A percentile compares a stretch with the other conserved stretches of the same genome.
These are phyloP conservation scores for Colletotrichum tropicale DNA, from an alignment of 2,329 filamentous ascomycete genomes.

Conservation along the genomic window DNA sequence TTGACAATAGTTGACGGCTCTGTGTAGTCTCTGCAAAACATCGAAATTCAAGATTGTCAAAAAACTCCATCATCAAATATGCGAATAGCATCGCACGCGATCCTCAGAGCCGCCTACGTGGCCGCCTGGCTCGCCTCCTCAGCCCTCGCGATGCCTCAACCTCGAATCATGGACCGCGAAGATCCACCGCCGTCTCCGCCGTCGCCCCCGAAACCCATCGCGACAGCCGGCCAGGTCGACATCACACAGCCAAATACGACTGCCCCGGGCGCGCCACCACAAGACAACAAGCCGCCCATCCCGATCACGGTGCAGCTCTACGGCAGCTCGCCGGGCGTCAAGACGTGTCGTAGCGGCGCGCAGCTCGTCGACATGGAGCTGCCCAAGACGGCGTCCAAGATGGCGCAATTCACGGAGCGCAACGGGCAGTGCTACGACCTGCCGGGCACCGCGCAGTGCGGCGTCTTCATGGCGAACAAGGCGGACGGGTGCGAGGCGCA, in stretches of 20 bases:
- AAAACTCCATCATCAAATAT: neutral
- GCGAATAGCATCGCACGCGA: neutral
- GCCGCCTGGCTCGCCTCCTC: conserved; percentile 1
- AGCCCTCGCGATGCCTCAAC: neutral
- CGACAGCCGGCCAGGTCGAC: conserved; percentile 7
- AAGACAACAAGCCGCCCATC: neutral
- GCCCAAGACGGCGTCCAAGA: neutral
- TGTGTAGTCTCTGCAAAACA: neutral
- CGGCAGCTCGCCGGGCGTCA: conserved; percentile 6
- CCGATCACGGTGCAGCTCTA: conserved; percentile 13
- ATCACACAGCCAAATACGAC: neutral
- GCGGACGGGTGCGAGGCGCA: conserved; percentile 18
- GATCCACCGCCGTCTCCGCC: neutral
- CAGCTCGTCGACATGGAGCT: neutral
- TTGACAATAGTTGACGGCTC: neutral
- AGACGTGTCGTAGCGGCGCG: conserved; percentile 10
- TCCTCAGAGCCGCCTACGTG: neutral
- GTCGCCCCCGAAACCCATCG: neutral
- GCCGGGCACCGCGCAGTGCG: conserved; percentile 7
- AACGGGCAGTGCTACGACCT: conserved; percentile 18
- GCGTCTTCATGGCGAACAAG: conserved; percentile 12
- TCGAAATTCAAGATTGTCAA: neutral
- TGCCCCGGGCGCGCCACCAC: neutral
- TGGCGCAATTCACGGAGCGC: neutral
- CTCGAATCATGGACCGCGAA: conserved; percentile 3